phyloP scores from a whole-genome alignment of 202 grass and related monocot genomes.

The Schoenoplectus triqueter region DNA sequence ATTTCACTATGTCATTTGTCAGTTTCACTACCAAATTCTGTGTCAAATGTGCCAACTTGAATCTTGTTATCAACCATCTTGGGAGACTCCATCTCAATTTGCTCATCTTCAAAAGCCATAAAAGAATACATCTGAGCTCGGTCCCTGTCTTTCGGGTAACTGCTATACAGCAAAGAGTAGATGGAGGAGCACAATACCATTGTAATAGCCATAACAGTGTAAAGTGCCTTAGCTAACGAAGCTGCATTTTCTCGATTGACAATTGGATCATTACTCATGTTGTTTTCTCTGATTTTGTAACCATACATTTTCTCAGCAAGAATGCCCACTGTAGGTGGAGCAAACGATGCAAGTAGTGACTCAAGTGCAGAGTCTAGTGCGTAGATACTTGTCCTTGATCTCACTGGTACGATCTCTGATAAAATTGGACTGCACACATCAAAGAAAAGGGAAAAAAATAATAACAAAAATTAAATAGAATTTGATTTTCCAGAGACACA shows the following conservation, averaged over 20 bases:
- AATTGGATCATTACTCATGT: constrained; percentile 8
- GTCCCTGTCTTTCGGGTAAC: constrained; percentile 81
- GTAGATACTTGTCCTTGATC: constrained; percentile 76
- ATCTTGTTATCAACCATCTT: constrained; percentile 12
- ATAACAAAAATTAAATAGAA: background rate
- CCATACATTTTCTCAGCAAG: constrained; percentile 72
- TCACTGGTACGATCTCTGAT: constrained; percentile 78
- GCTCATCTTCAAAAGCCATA: constrained; percentile 34
- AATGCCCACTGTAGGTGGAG: constrained; percentile 71
- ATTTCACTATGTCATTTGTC: constrained; percentile 35
- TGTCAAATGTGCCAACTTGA: background rate
- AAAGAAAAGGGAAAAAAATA: constrained; percentile 6
- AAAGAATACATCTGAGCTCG: constrained; percentile 39
- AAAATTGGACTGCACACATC: constrained; percentile 60
- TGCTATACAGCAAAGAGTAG: constrained; percentile 79
- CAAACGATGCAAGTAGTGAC: constrained; percentile 80
- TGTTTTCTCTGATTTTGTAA: constrained; percentile 45
- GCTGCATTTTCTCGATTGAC: constrained; percentile 62
- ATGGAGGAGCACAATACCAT: constrained; percentile 68
- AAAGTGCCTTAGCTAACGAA: constrained; percentile 73
- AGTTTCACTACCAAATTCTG: constrained; percentile 30
- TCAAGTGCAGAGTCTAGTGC: constrained; percentile 76
- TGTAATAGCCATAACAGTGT: constrained; percentile 59
- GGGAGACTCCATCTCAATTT: constrained; percentile 41
- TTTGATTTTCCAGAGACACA: background rate